A percentile compares a stretch with the other conserved stretches of the same genome.
Evolutionary conservation across 805 yeast species (phyloP).

Genomic region (Kodamaea sagamina): DNA sequence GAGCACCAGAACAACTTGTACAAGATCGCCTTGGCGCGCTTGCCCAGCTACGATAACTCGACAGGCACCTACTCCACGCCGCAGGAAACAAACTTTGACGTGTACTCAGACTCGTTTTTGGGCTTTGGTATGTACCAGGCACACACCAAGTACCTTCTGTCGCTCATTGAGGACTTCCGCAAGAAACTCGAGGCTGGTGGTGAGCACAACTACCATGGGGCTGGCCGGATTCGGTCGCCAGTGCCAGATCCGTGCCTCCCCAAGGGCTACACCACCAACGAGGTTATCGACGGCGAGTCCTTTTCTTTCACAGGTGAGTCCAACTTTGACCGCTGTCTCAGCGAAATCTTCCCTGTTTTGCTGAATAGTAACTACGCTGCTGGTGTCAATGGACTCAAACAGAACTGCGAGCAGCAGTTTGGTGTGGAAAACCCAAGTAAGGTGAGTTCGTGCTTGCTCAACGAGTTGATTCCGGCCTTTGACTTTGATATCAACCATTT

Average conservation of each 20-base stretch:
- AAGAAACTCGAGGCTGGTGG: conserved; percentile 7
- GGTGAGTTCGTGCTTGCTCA: conserved; percentile 51
- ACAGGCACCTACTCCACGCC: conserved; percentile 23
- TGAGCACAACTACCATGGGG: conserved; percentile 16
- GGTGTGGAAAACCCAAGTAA: conserved; percentile 22
- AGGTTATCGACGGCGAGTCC: conserved; percentile 24
- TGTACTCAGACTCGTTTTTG: conserved; percentile 57
- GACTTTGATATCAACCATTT: conserved; percentile 58
- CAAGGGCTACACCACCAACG: conserved; percentile 36
- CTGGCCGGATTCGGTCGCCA: conserved; percentile 26
- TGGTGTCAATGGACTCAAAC: conserved; percentile 20
- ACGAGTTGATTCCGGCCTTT: conserved; percentile 56
- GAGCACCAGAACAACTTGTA: conserved; percentile 51
- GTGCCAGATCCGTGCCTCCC: conserved; percentile 62
- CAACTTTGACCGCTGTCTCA: conserved; percentile 50
- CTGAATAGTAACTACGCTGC: conserved; percentile 30
- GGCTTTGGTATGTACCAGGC: conserved; percentile 66
- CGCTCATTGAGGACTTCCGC: conserved; percentile 28
- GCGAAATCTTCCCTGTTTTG: conserved; percentile 48
- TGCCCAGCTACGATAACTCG: conserved; percentile 20
- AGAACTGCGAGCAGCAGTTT: conserved; percentile 33
- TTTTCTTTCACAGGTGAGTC: conserved; percentile 54
- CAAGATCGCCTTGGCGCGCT: conserved; percentile 43
- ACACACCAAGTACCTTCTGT: conserved; percentile 45
- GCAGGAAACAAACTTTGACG: conserved; percentile 33